phyloP scores from a whole-genome alignment of 2,329 filamentous ascomycete genomes.

The Phaeosphaeriaceae sp. region DNA sequence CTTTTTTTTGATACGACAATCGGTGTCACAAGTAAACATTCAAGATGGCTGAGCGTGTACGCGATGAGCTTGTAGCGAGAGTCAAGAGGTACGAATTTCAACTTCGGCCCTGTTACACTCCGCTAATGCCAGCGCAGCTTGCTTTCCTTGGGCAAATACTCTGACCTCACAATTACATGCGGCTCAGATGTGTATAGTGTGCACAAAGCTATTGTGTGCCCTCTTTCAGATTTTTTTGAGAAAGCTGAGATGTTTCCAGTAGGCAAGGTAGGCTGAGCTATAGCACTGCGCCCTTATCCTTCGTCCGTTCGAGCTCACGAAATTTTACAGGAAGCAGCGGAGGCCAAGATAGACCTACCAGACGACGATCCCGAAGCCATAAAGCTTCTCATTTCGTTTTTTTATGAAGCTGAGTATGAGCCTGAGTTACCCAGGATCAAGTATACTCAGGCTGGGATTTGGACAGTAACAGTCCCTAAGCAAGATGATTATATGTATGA shows the following conservation, averaged over 20 bases:
- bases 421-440: neutral
- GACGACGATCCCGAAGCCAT: slow-evolving; percentile 18
- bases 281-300: neutral
- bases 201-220: slow-evolving; percentile 20
- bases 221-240: slow-evolving; percentile 12
- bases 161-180: slow-evolving; percentile 20
- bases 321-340: slow-evolving; percentile 7
- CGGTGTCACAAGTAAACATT: too few relatives aligned
- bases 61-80: neutral
- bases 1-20: too few relatives aligned
- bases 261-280: slow-evolving; percentile 15
- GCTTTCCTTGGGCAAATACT: slow-evolving; percentile 8
- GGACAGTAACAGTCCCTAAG: neutral
- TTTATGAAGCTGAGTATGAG: slow-evolving; percentile 27
- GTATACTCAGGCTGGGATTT: neutral
- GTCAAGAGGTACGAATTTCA: neutral
- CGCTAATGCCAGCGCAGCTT: neutral
- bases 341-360: slow-evolving; percentile 12
- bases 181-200: slow-evolving; percentile 10
- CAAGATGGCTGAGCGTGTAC: too few relatives aligned
- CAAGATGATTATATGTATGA: neutral
- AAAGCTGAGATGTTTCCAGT: slow-evolving; percentile 10
- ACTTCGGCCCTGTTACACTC: neutral
- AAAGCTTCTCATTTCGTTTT: slow-evolving; percentile 18
- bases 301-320: neutral